These are phyloP conservation scores for Lanmaoa pseudosensibilis DNA, from an alignment of 768 basidiomycete species.

Conservation along the genomic window DNA sequence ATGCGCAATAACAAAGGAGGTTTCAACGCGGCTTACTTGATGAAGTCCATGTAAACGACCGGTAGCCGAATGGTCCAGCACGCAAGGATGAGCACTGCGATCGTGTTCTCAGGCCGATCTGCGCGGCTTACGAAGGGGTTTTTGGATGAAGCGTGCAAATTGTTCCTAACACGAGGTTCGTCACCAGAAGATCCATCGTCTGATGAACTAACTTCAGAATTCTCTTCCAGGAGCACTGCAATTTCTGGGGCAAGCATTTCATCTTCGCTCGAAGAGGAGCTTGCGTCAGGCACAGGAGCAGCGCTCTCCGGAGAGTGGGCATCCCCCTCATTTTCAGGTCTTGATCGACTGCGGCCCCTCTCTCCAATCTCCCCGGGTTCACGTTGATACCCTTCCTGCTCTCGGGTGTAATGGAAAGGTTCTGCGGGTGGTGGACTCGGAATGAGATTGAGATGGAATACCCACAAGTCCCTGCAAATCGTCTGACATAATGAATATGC, in stretches of 20 bases:
- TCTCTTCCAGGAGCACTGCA: slow-evolving; percentile 39
- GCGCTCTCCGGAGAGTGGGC: slow-evolving; percentile 8
- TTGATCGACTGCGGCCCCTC: slow-evolving; percentile 1
- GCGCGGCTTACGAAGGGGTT: slow-evolving; percentile 28
- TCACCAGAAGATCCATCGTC: slow-evolving; percentile 27
- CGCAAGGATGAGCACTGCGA: slow-evolving; percentile 71
- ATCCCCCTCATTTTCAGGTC: slow-evolving; percentile 20
- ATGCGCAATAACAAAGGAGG: neutral
- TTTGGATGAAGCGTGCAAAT: slow-evolving; percentile 2
- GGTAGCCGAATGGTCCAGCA: slow-evolving; percentile 83
- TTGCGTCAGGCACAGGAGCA: slow-evolving; percentile 9
- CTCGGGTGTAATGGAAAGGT: slow-evolving; percentile 50
- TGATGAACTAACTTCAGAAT: slow-evolving; percentile 36
- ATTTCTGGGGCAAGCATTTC: slow-evolving; percentile 37
- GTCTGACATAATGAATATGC: slow-evolving; percentile 41
- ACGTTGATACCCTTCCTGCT: slow-evolving; percentile 27
- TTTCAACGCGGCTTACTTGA: slow-evolving; percentile 47
- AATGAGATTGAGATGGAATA: slow-evolving; percentile 63
- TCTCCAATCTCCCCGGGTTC: slow-evolving; percentile 7
- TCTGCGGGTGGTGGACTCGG: slow-evolving; percentile 61
- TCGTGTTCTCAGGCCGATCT: slow-evolving; percentile 46
- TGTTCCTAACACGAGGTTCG: slow-evolving; percentile 10
- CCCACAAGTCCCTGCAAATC: slow-evolving; percentile 81
- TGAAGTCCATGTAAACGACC: slow-evolving; percentile 71
- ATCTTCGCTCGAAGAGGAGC: slow-evolving; percentile 21